phyloP scores from a whole-genome alignment of 2,329 filamentous ascomycete species.

The Verticillium longisporum region DNA sequence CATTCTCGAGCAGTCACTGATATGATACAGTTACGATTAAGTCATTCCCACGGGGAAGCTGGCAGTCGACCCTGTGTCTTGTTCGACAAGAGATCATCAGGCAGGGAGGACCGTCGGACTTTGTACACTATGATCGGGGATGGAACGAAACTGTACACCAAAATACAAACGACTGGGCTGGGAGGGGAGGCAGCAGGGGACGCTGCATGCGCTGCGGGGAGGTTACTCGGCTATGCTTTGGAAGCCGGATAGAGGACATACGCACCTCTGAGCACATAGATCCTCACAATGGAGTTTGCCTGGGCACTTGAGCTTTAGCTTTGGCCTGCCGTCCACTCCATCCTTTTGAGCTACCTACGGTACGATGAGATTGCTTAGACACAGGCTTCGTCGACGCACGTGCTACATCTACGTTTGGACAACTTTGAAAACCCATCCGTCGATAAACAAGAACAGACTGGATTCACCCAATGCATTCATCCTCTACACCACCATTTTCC shows the following conservation, averaged over 20 bases:
- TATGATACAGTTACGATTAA: not conserved
- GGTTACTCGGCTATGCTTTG: not conserved
- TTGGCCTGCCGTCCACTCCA: not conserved
- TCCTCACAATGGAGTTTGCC: not conserved
- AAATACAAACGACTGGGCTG: not conserved
- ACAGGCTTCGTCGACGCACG: too few relatives aligned
- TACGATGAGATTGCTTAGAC: too few relatives aligned
- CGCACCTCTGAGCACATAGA: not conserved
- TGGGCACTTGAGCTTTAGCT: too few relatives aligned
- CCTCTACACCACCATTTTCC: too few relatives aligned
- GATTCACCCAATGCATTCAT: too few relatives aligned
- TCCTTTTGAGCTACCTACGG: too few relatives aligned
- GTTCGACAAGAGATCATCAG: not conserved
- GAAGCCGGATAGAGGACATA: not conserved
- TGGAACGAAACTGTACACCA: not conserved
- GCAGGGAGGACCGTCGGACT: not conserved
- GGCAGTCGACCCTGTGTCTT: not conserved
- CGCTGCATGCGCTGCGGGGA: not conserved
- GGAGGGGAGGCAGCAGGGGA: not conserved
- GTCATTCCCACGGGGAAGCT: not conserved
- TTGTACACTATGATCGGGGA: not conserved
- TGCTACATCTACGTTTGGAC: too few relatives aligned
- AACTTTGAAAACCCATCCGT: too few relatives aligned
- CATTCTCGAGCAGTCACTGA: not conserved
- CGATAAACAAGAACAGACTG: too few relatives aligned